These are phyloP conservation scores for Exophiala sp. DNA, from an alignment of 2,329 filamentous ascomycete species.

Conservation along the genomic window DNA sequence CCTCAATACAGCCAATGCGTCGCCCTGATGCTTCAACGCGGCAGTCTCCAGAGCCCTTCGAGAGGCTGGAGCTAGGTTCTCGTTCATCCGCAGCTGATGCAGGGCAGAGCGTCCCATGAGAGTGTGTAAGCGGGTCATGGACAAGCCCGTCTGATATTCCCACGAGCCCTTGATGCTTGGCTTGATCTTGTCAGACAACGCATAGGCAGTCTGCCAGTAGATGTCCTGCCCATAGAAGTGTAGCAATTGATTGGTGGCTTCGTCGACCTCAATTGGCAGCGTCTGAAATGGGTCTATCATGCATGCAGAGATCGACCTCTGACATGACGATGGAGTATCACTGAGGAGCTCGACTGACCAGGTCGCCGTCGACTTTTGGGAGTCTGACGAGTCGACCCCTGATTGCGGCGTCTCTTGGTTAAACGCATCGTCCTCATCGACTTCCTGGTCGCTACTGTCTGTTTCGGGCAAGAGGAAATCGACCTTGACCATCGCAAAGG, in stretches of 20 bases:
- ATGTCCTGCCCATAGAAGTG: slow-evolving; percentile 18
- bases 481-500: no score
- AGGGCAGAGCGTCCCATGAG: slow-evolving; percentile 21
- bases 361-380: neutral
- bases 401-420: neutral
- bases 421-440: no score
- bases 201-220: slow-evolving; percentile 20
- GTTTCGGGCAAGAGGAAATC: no score
- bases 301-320: slow-evolving; percentile 14
- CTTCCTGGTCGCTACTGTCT: no score
- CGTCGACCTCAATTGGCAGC: slow-evolving; percentile 14
- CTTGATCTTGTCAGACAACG: slow-evolving; percentile 11
- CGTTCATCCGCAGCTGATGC: slow-evolving; percentile 19
- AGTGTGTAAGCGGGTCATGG: slow-evolving; percentile 14
- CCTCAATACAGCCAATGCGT: slow-evolving; percentile 12
- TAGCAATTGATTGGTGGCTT: slow-evolving; percentile 16
- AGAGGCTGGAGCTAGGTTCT: slow-evolving; percentile 1
- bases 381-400: neutral
- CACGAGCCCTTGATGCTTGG: slow-evolving; percentile 19
- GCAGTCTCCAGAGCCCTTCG: slow-evolving; percentile 10
- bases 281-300: slow-evolving; percentile 17
- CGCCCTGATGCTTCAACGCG: slow-evolving; percentile 17
- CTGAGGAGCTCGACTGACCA: slow-evolving; percentile 8
- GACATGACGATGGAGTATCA: neutral
- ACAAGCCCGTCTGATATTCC: slow-evolving; percentile 18